These are phyloP conservation scores for Dianthus caryophyllus DNA, from an alignment of 148 eudicot species.

Conservation along the genomic window DNA sequence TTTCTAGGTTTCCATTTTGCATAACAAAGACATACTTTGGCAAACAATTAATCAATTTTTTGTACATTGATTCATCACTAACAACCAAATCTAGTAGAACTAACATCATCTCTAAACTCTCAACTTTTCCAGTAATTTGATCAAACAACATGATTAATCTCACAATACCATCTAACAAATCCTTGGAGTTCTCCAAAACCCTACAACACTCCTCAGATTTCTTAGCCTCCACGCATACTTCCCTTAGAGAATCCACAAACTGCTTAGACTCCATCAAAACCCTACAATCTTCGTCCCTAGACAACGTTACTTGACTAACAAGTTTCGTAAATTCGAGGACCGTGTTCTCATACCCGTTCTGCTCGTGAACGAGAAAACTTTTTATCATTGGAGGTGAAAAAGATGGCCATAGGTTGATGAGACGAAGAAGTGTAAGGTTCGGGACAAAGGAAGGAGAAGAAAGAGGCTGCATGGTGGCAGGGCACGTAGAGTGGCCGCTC, in stretches of 20 bases:
- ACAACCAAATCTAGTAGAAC: slow-evolving; percentile 36
- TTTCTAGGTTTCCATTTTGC: slow-evolving; percentile 33
- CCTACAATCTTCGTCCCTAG: slow-evolving; percentile 7
- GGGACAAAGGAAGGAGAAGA: slow-evolving; percentile 58
- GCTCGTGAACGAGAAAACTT: neutral
- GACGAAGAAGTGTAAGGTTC: slow-evolving; percentile 59
- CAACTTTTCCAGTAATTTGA: neutral
- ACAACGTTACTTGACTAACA: neutral
- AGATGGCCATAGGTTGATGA: slow-evolving; percentile 46
- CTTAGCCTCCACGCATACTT: slow-evolving; percentile 28
- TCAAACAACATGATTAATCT: slow-evolving; percentile 21
- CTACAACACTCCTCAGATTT: slow-evolving; percentile 36
- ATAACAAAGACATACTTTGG: slow-evolving; percentile 28
- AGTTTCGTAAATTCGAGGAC: neutral
- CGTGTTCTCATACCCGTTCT: neutral
- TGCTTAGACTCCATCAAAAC: neutral
- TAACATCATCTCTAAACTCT: slow-evolving; percentile 27
- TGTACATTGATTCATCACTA: slow-evolving; percentile 17
- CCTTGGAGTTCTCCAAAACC: slow-evolving; percentile 27
- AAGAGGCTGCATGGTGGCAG: slow-evolving; percentile 66
- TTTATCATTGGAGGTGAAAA: slow-evolving; percentile 18
- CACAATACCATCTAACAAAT: slow-evolving; percentile 4
- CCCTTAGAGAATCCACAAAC: slow-evolving; percentile 19
- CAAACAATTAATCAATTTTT: slow-evolving; percentile 21
- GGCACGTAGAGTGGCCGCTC: slow-evolving; percentile 63